These are phyloP conservation scores for Fraxinus paxiana DNA, from an alignment of 305 asterid genomes.

Conservation along the genomic window DNA sequence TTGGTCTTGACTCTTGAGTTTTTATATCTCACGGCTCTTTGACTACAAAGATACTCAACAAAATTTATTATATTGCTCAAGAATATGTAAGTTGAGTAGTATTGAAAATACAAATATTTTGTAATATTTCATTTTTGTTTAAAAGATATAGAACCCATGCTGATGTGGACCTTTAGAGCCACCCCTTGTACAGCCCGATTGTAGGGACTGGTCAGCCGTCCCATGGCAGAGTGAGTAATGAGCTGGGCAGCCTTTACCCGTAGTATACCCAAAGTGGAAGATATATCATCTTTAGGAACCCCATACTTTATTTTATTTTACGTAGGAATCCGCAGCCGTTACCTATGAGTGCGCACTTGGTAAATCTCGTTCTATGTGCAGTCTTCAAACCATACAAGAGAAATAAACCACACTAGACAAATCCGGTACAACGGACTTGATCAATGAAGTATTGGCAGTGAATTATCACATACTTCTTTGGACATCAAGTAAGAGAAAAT, in stretches of 20 bases:
- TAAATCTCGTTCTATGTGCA: too few relatives aligned
- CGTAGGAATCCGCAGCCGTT: too few relatives aligned
- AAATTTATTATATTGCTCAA: neutral
- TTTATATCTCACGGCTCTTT: slow-evolving; percentile 8
- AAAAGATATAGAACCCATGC: neutral
- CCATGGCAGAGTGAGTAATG: neutral
- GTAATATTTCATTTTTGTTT: neutral
- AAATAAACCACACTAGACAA: too few relatives aligned
- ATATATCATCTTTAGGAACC: neutral
- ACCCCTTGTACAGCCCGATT: neutral
- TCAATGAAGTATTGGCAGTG: too few relatives aligned
- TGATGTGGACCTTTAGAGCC: neutral
- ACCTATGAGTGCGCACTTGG: too few relatives aligned
- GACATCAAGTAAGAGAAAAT: neutral
- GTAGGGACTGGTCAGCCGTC: neutral
- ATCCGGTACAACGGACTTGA: too few relatives aligned
- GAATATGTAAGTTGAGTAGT: neutral
- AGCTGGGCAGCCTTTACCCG: neutral
- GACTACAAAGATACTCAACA: neutral
- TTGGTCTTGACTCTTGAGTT: slow-evolving; percentile 15
- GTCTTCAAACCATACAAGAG: too few relatives aligned
- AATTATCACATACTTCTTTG: neutral
- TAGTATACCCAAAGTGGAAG: neutral
- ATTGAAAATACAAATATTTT: neutral
- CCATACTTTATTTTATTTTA: too few relatives aligned